phyloP scores from a whole-genome alignment of 345 rosid species.

The Eucalyptus shirleyi region DNA sequence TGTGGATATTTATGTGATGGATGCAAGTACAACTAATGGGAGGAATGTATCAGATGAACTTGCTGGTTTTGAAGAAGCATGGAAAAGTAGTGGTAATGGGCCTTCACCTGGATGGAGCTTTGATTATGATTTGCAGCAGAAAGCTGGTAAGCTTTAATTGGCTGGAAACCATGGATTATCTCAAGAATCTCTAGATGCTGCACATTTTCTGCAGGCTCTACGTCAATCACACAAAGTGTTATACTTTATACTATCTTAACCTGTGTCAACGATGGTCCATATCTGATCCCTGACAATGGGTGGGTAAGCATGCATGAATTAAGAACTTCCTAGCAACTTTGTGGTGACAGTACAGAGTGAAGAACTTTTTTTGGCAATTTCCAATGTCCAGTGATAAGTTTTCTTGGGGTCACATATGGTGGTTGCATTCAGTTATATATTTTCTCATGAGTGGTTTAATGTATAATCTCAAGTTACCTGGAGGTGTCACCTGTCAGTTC shows the following conservation, averaged over 20 bases:
- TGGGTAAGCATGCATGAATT: not conserved
- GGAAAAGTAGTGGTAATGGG: constrained; percentile 40
- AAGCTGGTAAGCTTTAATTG: constrained; percentile 10
- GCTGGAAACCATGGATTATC: not conserved
- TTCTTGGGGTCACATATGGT: not conserved
- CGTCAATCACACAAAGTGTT: not conserved
- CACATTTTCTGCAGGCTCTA: not conserved
- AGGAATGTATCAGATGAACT: constrained; percentile 38
- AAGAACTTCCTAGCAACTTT: not conserved
- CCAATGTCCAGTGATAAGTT: not conserved
- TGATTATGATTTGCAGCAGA: constrained; percentile 2
- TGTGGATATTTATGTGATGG: not conserved
- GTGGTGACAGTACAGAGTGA: not conserved
- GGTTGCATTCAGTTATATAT: not conserved
- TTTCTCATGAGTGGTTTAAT: not conserved
- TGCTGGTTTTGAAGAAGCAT: constrained; percentile 45
- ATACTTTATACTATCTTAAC: not conserved
- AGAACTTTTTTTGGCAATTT: not conserved
- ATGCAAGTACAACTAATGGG: not conserved
- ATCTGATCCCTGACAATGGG: not conserved
- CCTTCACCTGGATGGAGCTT: constrained; percentile 9
- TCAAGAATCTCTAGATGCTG: not conserved
- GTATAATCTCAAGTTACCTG: not conserved
- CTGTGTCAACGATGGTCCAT: not conserved
- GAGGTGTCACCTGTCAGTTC: not conserved